phyloP scores from a whole-genome alignment of 331 rosid genomes.

The Phaseolus coccineus region DNA sequence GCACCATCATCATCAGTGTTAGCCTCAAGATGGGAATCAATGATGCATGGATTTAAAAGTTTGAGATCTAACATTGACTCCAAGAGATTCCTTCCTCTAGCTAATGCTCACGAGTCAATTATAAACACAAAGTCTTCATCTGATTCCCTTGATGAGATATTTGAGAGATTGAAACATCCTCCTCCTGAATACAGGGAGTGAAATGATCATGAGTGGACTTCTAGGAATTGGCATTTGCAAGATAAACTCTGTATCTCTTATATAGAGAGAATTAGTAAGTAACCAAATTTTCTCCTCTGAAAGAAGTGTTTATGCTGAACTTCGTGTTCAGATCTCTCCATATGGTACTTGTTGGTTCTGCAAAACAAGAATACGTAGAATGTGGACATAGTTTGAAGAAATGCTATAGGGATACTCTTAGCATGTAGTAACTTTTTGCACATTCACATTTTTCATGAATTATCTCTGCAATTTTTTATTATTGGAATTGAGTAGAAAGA shows the following conservation, averaged over 20 bases:
- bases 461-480: too few species aligned
- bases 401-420: background rate
- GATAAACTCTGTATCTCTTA: background rate
- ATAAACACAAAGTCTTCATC: slow-evolving; percentile 57
- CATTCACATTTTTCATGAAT: too few species aligned
- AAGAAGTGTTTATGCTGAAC: slow-evolving; percentile 16
- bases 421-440: background rate
- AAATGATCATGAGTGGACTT: slow-evolving; percentile 50
- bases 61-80: slow-evolving; percentile 74
- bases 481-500: too few species aligned
- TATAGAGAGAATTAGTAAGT: background rate
- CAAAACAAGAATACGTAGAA: background rate
- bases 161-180: slow-evolving; percentile 75
- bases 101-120: slow-evolving; percentile 54
- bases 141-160: slow-evolving; percentile 89
- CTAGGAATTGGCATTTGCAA: slow-evolving; percentile 12
- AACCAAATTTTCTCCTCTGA: slow-evolving; percentile 5
- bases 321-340: background rate
- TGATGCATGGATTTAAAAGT: slow-evolving; percentile 70
- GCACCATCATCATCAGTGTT: slow-evolving; percentile 52
- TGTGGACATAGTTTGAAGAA: slow-evolving; percentile 5
- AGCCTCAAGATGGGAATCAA: slow-evolving; percentile 79
- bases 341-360: background rate
- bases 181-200: slow-evolving; percentile 50
- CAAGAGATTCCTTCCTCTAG: slow-evolving; percentile 64